A percentile compares a stretch with the other conserved stretches of the same genome.
These are phyloP conservation scores for Knufia petricola DNA, from an alignment of 2,329 filamentous ascomycete species.

Conservation along the genomic window DNA sequence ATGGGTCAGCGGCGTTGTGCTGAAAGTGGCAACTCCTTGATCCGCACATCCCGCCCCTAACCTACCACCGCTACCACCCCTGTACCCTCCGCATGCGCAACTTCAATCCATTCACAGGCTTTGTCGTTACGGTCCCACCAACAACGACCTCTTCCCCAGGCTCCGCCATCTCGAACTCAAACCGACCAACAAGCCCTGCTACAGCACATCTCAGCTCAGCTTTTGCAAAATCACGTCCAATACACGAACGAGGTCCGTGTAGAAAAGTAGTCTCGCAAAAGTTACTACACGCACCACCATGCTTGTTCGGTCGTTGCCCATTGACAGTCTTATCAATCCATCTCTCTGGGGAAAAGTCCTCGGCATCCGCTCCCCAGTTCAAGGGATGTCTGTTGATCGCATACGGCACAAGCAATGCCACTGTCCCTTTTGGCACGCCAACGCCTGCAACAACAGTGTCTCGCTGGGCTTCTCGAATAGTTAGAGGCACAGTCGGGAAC, in stretches of 20 bases:
- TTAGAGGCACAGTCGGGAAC: slow-evolving; percentile 31
- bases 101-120: slow-evolving; percentile 33
- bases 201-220: slow-evolving; percentile 33
- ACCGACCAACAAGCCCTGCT: slow-evolving; percentile 31
- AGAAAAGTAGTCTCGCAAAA: slow-evolving; percentile 74
- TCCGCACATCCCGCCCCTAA: too few relatives aligned
- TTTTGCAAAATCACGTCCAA: slow-evolving; percentile 51
- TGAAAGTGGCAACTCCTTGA: too few relatives aligned
- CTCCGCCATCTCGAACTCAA: slow-evolving; percentile 30
- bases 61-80: too few relatives aligned
- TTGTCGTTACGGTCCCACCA: slow-evolving; percentile 31
- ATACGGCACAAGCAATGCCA: slow-evolving; percentile 34
- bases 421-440: slow-evolving; percentile 37
- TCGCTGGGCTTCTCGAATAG: slow-evolving; percentile 30
- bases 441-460: slow-evolving; percentile 37
- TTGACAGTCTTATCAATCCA: slow-evolving; percentile 52
- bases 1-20: too few relatives aligned
- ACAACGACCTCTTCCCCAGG: slow-evolving; percentile 30
- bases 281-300: slow-evolving; percentile 52
- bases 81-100: slow-evolving; percentile 23
- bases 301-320: slow-evolving; percentile 30
- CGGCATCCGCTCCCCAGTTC: slow-evolving; percentile 27
- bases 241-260: slow-evolving; percentile 46
- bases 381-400: slow-evolving; percentile 23
- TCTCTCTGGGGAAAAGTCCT: slow-evolving; percentile 27